Evolutionary conservation across 306 rosid species (phyloP).

Genomic region (Datisca glomerata): DNA sequence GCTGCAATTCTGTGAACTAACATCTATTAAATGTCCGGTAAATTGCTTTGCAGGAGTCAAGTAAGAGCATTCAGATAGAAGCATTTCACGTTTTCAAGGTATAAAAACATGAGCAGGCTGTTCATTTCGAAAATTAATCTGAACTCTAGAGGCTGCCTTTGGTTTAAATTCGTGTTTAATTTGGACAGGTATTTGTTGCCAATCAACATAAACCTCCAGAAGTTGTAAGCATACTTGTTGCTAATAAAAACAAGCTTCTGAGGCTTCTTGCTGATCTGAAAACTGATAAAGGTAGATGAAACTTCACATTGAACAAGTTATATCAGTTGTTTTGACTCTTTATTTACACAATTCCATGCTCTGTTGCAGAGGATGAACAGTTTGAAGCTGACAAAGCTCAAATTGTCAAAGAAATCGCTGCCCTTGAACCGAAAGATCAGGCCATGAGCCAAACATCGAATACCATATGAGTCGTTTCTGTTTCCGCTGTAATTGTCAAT

Average conservation of each 20-base stretch:
- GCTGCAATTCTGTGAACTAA: neutral
- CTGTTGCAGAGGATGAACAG: conserved; percentile 73
- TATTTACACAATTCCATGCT: conserved; percentile 11
- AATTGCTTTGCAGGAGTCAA: conserved; percentile 54
- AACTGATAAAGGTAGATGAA: conserved; percentile 62
- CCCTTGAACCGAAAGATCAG: conserved; percentile 45
- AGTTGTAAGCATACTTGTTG: conserved; percentile 61
- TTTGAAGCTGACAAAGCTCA: conserved; percentile 97
- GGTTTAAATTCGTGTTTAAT: neutral
- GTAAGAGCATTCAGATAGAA: conserved; percentile 96
- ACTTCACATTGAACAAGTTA: neutral
- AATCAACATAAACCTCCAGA: conserved; percentile 87
- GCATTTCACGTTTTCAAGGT: conserved; percentile 99
- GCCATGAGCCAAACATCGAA: too few species aligned
- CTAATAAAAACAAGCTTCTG: conserved; percentile 84
- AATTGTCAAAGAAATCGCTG: conserved; percentile 83
- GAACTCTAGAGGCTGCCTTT: neutral
- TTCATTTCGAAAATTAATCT: too few species aligned
- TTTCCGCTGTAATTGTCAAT: too few species aligned
- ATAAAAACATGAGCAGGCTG: too few species aligned
- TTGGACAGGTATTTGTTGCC: conserved; percentile 78
- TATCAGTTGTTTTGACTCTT: conserved; percentile 10
- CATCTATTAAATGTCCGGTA: conserved; percentile 8
- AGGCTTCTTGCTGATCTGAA: conserved; percentile 89
- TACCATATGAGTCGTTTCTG: too few species aligned